These are phyloP conservation scores for Durotheca rogersii DNA, from an alignment of 495 filamentous ascomycete species.

Conservation along the genomic window DNA sequence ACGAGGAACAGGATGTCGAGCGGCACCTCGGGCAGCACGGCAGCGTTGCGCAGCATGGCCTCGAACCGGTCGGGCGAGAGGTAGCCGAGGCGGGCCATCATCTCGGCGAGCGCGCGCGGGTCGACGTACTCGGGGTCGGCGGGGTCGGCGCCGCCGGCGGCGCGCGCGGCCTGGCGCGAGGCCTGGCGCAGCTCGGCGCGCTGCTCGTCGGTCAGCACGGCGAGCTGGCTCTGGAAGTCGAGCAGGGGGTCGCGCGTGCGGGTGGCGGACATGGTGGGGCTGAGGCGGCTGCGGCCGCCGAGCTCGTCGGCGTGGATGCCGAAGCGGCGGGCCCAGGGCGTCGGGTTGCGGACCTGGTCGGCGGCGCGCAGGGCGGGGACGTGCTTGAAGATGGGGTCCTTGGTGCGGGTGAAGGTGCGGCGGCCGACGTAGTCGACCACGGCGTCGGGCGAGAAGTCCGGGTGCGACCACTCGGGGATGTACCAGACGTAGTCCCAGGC, in stretches of 20 bases:
- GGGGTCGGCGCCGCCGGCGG: background rate
- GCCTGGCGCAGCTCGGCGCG: background rate
- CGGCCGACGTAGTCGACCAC: too few species aligned
- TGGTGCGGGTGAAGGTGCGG: too few species aligned
- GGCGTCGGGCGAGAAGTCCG: conserved; percentile 25
- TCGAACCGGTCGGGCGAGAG: conserved; percentile 2
- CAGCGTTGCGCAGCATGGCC: background rate
- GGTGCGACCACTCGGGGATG: conserved; percentile 34
- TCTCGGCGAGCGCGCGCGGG: conserved; percentile 7
- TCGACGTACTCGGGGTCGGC: conserved; percentile 8
- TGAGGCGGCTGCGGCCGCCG: conserved; percentile 38
- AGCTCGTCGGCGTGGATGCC: conserved; percentile 35
- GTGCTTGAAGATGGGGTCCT: too few species aligned
- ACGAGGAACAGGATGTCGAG: too few species aligned
- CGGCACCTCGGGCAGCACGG: too few species aligned
- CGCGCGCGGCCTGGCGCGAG: background rate
- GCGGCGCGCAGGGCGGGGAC: conserved; percentile 34
- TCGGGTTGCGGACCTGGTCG: conserved; percentile 30
- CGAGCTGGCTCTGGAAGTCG: conserved; percentile 20
- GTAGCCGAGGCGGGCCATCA: background rate
- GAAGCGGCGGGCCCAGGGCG: conserved; percentile 36
- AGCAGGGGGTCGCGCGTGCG: conserved; percentile 26
- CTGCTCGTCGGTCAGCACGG: conserved; percentile 4
- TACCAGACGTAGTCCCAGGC: conserved; percentile 25
- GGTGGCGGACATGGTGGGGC: conserved; percentile 31